A percentile compares a stretch with the other conserved stretches of the same genome.
Evolutionary conservation across 805 yeast species (phyloP).

Genomic region (Zygosaccharomyces kombuchaensis): DNA sequence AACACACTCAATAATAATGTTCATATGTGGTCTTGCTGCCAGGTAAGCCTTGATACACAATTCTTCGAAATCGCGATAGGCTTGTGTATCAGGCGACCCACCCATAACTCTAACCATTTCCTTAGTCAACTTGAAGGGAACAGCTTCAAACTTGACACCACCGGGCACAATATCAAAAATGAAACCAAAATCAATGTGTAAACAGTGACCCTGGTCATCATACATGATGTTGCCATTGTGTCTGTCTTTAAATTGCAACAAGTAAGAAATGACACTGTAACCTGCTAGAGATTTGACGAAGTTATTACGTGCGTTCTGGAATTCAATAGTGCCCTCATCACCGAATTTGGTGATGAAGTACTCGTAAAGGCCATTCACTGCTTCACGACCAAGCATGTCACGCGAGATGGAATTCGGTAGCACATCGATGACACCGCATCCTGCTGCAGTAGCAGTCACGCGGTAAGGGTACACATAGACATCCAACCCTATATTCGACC

Average conservation of each 20-base stretch:
- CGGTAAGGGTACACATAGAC: constrained; percentile 88
- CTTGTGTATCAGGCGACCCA: constrained; percentile 79
- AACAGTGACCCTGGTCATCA: constrained; percentile 88
- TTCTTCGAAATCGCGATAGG: constrained; percentile 91
- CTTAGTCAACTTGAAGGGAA: constrained; percentile 91
- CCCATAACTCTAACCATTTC: constrained; percentile 98
- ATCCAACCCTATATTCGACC: constrained; percentile 85
- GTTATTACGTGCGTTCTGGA: constrained; percentile 87
- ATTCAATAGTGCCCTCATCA: constrained; percentile 84
- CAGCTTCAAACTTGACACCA: constrained; percentile 96
- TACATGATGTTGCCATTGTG: constrained; percentile 98
- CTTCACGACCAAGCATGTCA: constrained; percentile 98
- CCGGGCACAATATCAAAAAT: constrained; percentile 99
- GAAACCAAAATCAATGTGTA: constrained; percentile 97
- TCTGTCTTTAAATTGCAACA: constrained; percentile 92
- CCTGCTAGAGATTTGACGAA: constrained; percentile 93
- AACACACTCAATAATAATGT: constrained; percentile 77
- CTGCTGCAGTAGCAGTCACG: constrained; percentile 98
- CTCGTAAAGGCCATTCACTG: constrained; percentile 93
- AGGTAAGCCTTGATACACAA: constrained; percentile 88
- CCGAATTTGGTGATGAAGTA: constrained; percentile 91
- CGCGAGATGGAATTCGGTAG: constrained; percentile 91
- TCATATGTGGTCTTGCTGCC: constrained; percentile 83
- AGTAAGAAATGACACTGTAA: constrained; percentile 83
- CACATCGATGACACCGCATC: constrained; percentile 98